Conservation (phyloP, 2,329 filamentous ascomycete species). For the Corinectria fuckeliana region DNA sequence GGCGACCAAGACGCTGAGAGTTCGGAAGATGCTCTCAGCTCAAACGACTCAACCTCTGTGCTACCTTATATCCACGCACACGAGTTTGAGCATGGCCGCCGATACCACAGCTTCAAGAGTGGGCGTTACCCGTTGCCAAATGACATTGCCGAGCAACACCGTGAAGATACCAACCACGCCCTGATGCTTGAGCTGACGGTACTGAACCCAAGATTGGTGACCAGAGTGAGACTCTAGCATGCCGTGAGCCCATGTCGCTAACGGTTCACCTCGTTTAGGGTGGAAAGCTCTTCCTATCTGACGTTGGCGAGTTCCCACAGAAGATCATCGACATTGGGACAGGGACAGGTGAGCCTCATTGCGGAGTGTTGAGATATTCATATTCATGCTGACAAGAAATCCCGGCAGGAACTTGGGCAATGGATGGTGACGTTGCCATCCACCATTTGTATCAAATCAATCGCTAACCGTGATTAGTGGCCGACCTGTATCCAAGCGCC, state of each 20-base stretch:
- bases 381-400: conserved; percentile 12
- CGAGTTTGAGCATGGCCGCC: conserved; percentile 43
- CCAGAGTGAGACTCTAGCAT: background rate
- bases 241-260: background rate
- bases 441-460: background rate
- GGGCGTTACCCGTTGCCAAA: conserved; percentile 56
- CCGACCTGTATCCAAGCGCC: conserved; percentile 49
- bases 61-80: conserved; percentile 43
- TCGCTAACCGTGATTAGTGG: conserved; percentile 40
- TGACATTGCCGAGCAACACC: conserved; percentile 52
- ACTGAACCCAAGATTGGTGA: conserved; percentile 11
- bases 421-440: conserved; percentile 47
- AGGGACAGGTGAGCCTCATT: conserved; percentile 49
- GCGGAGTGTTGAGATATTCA: background rate
- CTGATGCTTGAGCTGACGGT: conserved; percentile 54
- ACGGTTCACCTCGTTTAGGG: conserved; percentile 31
- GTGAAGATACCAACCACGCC: conserved; percentile 54
- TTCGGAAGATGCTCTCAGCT: conserved; percentile 35
- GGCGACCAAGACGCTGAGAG: conserved; percentile 31
- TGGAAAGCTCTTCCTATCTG: conserved; percentile 49
- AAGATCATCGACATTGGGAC: conserved; percentile 58
- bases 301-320: conserved; percentile 47
- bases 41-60: conserved; percentile 42
- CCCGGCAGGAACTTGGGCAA: conserved; percentile 56
- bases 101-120: conserved; percentile 53